phyloP scores from a whole-genome alignment of 257 asterid species.

The Solanum paucissectum region DNA sequence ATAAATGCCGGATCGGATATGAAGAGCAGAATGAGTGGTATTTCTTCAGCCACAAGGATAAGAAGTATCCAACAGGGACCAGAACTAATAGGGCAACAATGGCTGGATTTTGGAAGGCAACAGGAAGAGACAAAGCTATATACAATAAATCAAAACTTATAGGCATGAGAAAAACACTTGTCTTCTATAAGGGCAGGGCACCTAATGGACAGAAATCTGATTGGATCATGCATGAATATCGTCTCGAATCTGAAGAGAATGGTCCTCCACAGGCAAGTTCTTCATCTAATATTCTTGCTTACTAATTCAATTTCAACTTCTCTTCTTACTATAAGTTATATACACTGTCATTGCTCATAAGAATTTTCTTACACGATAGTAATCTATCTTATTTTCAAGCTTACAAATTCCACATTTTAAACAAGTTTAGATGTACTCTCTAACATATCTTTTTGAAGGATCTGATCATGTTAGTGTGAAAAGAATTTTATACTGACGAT shows the following conservation, averaged over 20 bases:
- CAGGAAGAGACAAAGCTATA: slow-evolving; percentile 62
- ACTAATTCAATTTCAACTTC: background rate
- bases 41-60: slow-evolving; percentile 61
- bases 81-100: slow-evolving; percentile 63
- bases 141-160: slow-evolving; percentile 38
- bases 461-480: background rate
- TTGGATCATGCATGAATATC: slow-evolving; percentile 72
- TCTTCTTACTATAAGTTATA: background rate
- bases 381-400: background rate
- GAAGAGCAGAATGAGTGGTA: slow-evolving; percentile 69
- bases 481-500: background rate
- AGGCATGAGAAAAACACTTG: slow-evolving; percentile 74
- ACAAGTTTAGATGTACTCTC: background rate
- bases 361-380: background rate
- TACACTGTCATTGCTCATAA: background rate
- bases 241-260: slow-evolving; percentile 54
- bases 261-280: slow-evolving; percentile 51
- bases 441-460: background rate
- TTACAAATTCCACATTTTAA: background rate
- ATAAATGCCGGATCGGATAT: slow-evolving; percentile 55
- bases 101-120: slow-evolving; percentile 75
- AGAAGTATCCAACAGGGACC: slow-evolving; percentile 65
- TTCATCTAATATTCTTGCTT: background rate
- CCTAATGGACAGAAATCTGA: slow-evolving; percentile 64
- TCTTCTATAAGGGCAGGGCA: slow-evolving; percentile 65